Conservation (phyloP, 2,329 filamentous ascomycete genomes). For the Cladosporium sp. region DNA sequence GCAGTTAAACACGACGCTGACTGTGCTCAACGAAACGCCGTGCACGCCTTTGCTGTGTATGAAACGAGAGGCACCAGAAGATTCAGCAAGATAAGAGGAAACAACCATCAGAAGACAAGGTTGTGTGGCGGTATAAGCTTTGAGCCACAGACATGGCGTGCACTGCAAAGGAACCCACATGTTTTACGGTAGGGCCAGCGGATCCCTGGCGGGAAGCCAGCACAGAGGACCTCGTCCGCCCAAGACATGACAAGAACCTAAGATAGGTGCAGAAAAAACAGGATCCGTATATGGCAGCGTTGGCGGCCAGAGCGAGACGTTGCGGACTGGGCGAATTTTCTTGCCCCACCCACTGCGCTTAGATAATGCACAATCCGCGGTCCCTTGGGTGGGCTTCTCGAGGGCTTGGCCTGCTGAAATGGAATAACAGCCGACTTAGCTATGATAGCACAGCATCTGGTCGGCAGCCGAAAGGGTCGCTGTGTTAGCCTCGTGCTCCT, state of each 20-base stretch:
- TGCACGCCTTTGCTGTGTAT: slow-evolving; percentile 3
- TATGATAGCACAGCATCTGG: slow-evolving; percentile 1
- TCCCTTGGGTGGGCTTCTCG: neutral
- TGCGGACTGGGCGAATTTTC: slow-evolving; percentile 9
- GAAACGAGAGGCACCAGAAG: neutral
- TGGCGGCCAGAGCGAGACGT: slow-evolving; percentile 10
- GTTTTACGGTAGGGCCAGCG: slow-evolving; percentile 14
- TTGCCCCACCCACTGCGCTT: slow-evolving; percentile 4
- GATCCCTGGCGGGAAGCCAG: slow-evolving; percentile 8
- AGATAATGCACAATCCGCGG: neutral
- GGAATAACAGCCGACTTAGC: neutral
- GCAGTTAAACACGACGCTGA: slow-evolving; percentile 8
- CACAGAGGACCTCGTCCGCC: slow-evolving; percentile 6
- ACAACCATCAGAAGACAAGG: slow-evolving; percentile 10
- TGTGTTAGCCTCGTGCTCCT: slow-evolving; percentile 11
- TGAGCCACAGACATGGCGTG: slow-evolving; percentile 15
- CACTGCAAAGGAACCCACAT: slow-evolving; percentile 17
- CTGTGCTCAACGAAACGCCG: slow-evolving; percentile 6
- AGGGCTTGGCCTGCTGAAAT: neutral
- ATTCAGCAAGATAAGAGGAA: slow-evolving; percentile 15
- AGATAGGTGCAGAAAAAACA: slow-evolving; percentile 21
- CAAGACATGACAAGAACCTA: slow-evolving; percentile 14
- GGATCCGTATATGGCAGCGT: neutral
- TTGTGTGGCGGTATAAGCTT: slow-evolving; percentile 19
- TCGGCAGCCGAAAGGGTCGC: neutral